These are phyloP conservation scores for Penicillium herquei DNA, from an alignment of 495 filamentous ascomycete species.

Conservation along the genomic window DNA sequence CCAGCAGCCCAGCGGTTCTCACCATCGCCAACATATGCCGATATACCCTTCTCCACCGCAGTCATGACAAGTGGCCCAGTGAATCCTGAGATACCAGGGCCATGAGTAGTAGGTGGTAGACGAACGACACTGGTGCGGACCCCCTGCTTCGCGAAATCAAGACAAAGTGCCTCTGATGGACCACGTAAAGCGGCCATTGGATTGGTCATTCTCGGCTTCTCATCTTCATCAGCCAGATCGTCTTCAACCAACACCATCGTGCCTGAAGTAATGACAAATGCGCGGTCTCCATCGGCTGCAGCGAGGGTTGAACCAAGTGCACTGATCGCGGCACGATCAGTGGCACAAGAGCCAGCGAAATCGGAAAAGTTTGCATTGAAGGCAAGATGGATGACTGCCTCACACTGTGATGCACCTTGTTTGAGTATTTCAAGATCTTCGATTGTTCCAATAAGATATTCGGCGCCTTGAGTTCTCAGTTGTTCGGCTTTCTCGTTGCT, in stretches of 20 bases:
- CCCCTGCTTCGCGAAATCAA: background rate
- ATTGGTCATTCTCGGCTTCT: background rate
- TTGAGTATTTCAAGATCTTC: background rate
- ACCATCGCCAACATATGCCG: background rate
- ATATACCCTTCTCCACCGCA: background rate
- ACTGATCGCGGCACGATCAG: background rate
- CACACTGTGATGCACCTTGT: background rate
- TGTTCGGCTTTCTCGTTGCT: background rate
- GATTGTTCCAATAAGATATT: background rate
- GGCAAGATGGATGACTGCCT: background rate
- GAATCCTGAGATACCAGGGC: background rate
- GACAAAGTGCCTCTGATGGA: background rate
- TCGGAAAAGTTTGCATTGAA: background rate
- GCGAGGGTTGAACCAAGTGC: background rate
- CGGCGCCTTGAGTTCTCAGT: background rate
- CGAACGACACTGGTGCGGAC: background rate
- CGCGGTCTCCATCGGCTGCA: background rate
- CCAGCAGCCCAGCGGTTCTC: background rate
- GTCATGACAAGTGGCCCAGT: background rate
- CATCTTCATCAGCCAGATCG: background rate
- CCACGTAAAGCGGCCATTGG: background rate
- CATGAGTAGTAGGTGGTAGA: background rate
- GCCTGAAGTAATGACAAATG: background rate
- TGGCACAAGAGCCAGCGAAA: background rate
- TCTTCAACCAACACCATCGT: background rate